Base-by-base conservation (phyloP, 1,139 yeast genomes). In the Scheffersomyces stambukii region DNA sequence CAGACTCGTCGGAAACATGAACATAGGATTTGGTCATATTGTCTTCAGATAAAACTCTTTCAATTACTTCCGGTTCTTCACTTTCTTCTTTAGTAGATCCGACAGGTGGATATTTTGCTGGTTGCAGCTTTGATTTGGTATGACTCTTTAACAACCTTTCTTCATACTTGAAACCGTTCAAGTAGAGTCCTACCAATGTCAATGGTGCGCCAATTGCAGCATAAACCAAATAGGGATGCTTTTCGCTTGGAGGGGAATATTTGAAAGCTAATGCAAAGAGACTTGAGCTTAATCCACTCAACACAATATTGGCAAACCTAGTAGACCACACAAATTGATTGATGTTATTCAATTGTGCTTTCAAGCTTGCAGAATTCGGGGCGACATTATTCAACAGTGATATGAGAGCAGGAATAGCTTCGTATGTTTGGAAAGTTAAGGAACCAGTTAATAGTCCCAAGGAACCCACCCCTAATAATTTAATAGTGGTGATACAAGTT, bases 171-270 rank as follows among this genome's bases (percentile, higher is more conserved):
- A 33, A 45, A 8, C 45, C 34, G 10, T 42, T 40, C 29, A 43
- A 55, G 26, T 48, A 47, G 33, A 60, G 50, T 30, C 51, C 50
- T 3, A 47, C 42, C 20, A 58, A 38, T 6, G 65, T 54, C 18
- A 56, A 28, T 5, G 75, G 73, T 19, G 68, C 66, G 11, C 75
- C 71, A 13, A 71, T 30, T n/a, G 75, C 70, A n/a, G 77, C 60
- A 43, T 75, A 75, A 20, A 75, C 44, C 44, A 75, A 64, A 44
- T 74, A 75, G 6, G 80, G 80, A 50, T 75, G 81, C 43, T 66
- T 66, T 24, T 64, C 77, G 29, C 57, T 47, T 6, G 51, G 38
- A 8, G 72, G 60, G 8, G 78, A 61, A 35, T 54, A 51, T 16
- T 45, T 47, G 42, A 56, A 75, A 9, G 75, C 75, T 40, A 63